Evolutionary conservation across 306 rosid genomes (phyloP), one percentile per base, ranked within the genome.

Genomic region (Quercus robur): DNA sequence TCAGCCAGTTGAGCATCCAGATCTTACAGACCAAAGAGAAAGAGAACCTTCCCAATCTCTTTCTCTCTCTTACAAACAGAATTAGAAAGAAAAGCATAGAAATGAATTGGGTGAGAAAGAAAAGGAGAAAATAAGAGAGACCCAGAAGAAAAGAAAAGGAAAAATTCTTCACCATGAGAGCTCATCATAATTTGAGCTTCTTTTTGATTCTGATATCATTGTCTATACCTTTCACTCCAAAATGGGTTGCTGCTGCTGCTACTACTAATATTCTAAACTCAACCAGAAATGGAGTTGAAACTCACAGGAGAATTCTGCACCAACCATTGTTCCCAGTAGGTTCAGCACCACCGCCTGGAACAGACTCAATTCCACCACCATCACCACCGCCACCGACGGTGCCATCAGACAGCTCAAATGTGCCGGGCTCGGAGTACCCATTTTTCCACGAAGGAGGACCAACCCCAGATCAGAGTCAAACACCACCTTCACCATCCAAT

Each of bases 271-370:
- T 75, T 81, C 81, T 26, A 49, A 28, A 64, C 23, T 30, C 72
- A 5, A 20, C 1, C 25, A 18, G 59, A 17, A 18, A 57, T 64
- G 78, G 81, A 79, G 70, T 81, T 52, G 56, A 28, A 62, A 23
- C 59, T 20, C 64, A 70, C 5, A 82, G 99, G 44, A 87, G 99
- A 79, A 86, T 88, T 73, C 87, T 95, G 6, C 99, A 95, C 85
- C 93, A 95, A 54, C 99, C 99, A 25, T 70, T 95, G 57, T 94
- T 90, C 44, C 97, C 95, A 25, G 92, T 64, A 10, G 80, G 77
- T 59, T 86, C 95, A 0, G 74, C 90, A 1, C 98, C 97, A 5
- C 95, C 98, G 1, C 93, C 97, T 56, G 85, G 28, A 13, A 23
- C 80, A 7, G 62, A 51, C 10, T 51, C 46, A 8, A 8, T 41